A percentile compares a stretch with the other conserved stretches of the same genome.
Conservation (phyloP, 176 grass and related monocot species). For the Oropetium thomaeum region DNA sequence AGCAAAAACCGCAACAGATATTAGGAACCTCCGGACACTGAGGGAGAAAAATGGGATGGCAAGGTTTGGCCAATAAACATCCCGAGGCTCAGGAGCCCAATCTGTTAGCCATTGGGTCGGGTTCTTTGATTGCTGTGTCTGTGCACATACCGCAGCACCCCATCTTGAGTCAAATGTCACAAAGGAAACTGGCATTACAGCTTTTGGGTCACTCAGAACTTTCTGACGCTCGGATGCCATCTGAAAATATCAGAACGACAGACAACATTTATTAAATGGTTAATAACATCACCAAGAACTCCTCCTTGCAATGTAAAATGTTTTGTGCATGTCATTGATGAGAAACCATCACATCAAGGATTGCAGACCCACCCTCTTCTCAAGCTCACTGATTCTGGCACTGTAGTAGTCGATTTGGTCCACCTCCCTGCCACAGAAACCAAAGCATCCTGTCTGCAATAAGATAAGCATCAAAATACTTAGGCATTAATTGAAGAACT, state of each 20-base stretch:
- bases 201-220: slow-evolving; percentile 83
- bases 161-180: slow-evolving; percentile 97
- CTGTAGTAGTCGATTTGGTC: slow-evolving; percentile 73
- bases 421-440: slow-evolving; percentile 64
- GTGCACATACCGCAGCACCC: slow-evolving; percentile 93
- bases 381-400: slow-evolving; percentile 58
- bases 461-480: slow-evolving; percentile 17
- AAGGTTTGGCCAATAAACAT: slow-evolving; percentile 93
- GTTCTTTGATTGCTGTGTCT: slow-evolving; percentile 95
- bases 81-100: slow-evolving; percentile 96
- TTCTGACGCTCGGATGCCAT: slow-evolving; percentile 69
- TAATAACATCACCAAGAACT: neutral
- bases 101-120: slow-evolving; percentile 85
- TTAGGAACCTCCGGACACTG: slow-evolving; percentile 79
- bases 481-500: slow-evolving; percentile 6
- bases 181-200: slow-evolving; percentile 94
- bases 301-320: neutral
- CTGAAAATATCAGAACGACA: slow-evolving; percentile 42
- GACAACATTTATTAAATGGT: neutral
- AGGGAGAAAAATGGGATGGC: slow-evolving; percentile 98
- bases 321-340: neutral
- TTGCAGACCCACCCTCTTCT: slow-evolving; percentile 54
- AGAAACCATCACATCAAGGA: neutral
- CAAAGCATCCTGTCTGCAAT: slow-evolving; percentile 76
- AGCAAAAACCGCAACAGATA: slow-evolving; percentile 73